phyloP scores from a whole-genome alignment of 2,329 filamentous ascomycete genomes.

The Nigrospora oryzae region DNA sequence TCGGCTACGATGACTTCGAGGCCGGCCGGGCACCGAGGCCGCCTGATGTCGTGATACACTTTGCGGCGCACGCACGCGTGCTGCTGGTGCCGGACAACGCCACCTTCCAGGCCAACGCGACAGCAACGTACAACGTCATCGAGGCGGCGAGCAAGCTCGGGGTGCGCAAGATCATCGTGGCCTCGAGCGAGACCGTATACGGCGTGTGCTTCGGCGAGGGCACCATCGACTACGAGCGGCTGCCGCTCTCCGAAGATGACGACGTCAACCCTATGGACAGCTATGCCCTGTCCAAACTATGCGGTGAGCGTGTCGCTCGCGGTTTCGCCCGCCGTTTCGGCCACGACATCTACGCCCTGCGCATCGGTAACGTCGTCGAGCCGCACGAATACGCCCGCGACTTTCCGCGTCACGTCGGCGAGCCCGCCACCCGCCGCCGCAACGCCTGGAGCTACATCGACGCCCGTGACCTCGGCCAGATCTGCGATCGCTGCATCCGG shows the following conservation, averaged over 20 bases:
- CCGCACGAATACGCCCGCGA: conserved; percentile 49
- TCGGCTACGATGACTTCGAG: conserved; percentile 24
- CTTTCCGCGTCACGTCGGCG: conserved; percentile 40
- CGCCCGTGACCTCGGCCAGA: conserved; percentile 51
- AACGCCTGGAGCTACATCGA: conserved; percentile 59
- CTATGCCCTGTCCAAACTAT: conserved; percentile 53
- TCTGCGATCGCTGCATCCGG: conserved; percentile 44
- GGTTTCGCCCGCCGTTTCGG: conserved; percentile 47
- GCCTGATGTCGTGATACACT: conserved; percentile 55
- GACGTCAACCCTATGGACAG: conserved; percentile 54
- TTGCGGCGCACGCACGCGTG: conserved; percentile 50
- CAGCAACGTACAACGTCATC: conserved; percentile 52
- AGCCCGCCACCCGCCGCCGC: conserved; percentile 40
- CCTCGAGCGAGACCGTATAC: conserved; percentile 50
- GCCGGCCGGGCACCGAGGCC: conserved; percentile 25
- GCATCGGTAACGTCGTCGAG: conserved; percentile 54
- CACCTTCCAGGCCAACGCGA: conserved; percentile 46
- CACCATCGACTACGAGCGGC: conserved; percentile 44
- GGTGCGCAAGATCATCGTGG: conserved; percentile 54
- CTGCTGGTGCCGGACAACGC: conserved; percentile 55
- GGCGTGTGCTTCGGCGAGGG: conserved; percentile 55
- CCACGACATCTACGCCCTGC: conserved; percentile 50
- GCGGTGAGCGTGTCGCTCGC: conserved; percentile 46
- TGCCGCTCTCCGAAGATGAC: conserved; percentile 50
- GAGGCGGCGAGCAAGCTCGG: conserved; percentile 54